A percentile compares a stretch with the other conserved stretches of the same genome.
Conservation (phyloP, 352 stramenopile species). For the Phytophthora sansomeana region DNA sequence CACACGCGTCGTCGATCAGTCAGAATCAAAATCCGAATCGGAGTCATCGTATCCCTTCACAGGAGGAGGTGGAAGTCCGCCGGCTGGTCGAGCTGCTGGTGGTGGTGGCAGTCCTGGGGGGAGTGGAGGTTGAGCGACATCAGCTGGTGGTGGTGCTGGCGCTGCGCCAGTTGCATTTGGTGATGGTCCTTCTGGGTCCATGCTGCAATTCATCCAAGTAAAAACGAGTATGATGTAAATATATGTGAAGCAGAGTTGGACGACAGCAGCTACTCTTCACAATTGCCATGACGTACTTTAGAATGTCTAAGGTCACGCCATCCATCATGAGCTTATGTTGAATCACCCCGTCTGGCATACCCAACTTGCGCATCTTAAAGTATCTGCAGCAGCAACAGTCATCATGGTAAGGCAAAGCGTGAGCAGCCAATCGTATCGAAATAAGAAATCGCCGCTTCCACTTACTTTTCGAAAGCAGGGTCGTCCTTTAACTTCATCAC, state of each 20-base stretch:
- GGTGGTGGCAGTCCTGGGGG: constrained; percentile 37
- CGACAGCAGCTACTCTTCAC: background rate
- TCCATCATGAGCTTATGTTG: constrained; percentile 87
- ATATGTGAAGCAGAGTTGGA: background rate
- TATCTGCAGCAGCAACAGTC: constrained; percentile 51
- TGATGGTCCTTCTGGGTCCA: constrained; percentile 83
- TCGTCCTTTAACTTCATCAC: constrained; percentile 88
- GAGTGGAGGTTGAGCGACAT: constrained; percentile 39
- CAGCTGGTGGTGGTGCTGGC: constrained; percentile 13
- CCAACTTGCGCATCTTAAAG: constrained; percentile 87
- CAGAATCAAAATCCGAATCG: constrained; percentile 71
- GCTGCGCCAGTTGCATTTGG: constrained; percentile 55
- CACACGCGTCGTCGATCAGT: constrained; percentile 35
- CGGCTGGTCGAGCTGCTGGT: constrained; percentile 35
- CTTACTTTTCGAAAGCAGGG: constrained; percentile 75
- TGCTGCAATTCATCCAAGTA: constrained; percentile 44
- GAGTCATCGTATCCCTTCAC: constrained; percentile 46
- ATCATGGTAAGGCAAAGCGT: constrained; percentile 4
- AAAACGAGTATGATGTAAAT: background rate
- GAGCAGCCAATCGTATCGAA: background rate
- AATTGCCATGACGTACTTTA: constrained; percentile 55
- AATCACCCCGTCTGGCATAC: constrained; percentile 81
- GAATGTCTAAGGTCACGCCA: constrained; percentile 71
- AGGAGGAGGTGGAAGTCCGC: constrained; percentile 57
- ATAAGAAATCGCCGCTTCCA: constrained; percentile 9